Evolutionary conservation across 176 grass and related monocot genomes (phyloP).

Genomic region (Triticum timopheevii): DNA sequence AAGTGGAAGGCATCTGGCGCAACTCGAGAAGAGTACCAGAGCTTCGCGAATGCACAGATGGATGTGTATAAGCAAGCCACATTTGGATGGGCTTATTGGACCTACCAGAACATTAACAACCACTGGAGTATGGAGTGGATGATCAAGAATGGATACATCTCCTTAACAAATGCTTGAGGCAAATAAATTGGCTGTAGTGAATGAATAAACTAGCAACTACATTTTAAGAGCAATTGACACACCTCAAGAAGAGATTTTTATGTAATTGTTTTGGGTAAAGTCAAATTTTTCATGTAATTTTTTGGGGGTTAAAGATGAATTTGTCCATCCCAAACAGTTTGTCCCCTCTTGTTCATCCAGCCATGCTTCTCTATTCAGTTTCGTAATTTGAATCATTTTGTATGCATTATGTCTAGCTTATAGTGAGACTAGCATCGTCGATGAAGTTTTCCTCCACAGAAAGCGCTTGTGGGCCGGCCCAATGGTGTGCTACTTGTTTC

Average conservation of each 20-base stretch:
- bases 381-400: too few species aligned
- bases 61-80: conserved; percentile 45
- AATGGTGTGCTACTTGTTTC: too few species aligned
- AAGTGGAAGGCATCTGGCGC: conserved; percentile 39
- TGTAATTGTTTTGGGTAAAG: neutral
- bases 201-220: neutral
- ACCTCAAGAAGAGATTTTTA: neutral
- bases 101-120: conserved; percentile 42
- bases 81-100: conserved; percentile 83
- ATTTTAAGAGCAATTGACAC: neutral
- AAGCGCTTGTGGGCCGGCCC: too few species aligned
- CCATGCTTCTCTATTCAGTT: too few species aligned
- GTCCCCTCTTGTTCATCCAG: too few species aligned
- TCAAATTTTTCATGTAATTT: too few species aligned
- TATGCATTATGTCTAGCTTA: too few species aligned
- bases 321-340: too few species aligned
- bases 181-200: neutral
- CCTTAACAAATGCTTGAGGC: conserved; percentile 10
- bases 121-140: conserved; percentile 82
- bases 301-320: too few species aligned
- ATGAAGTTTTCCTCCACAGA: too few species aligned
- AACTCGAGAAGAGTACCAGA: conserved; percentile 47
- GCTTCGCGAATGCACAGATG: conserved; percentile 41
- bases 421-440: too few species aligned
- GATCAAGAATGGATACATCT: conserved; percentile 69